Evolutionary conservation across 2,329 filamentous ascomycete species (phyloP).

Genomic region (Elsinoe fawcettii): DNA sequence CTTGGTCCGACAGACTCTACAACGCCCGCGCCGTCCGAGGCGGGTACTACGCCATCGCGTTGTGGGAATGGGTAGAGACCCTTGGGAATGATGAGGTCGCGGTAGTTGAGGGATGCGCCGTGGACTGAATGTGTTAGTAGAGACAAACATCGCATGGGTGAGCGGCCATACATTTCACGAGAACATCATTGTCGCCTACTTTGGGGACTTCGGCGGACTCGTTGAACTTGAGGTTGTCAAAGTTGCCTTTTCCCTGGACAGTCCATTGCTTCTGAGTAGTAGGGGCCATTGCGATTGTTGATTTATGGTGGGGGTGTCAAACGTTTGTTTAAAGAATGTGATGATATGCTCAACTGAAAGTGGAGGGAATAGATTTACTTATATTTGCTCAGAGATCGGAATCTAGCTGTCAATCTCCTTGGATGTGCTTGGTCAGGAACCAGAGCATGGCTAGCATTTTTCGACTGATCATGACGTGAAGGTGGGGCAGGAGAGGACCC

Average conservation of each 20-base stretch:
- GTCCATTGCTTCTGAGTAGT: slow-evolving; percentile 51
- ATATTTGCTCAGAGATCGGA: background rate
- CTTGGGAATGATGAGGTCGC: slow-evolving; percentile 42
- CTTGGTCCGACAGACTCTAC: slow-evolving; percentile 48
- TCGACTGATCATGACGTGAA: slow-evolving; percentile 10
- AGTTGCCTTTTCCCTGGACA: slow-evolving; percentile 47
- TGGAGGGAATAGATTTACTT: background rate
- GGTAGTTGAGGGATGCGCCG: slow-evolving; percentile 43
- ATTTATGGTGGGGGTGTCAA: too few relatives aligned
- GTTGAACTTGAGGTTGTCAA: slow-evolving; percentile 54
- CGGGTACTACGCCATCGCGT: slow-evolving; percentile 36
- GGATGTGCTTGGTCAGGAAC: background rate
- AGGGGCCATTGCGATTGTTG: slow-evolving; percentile 31
- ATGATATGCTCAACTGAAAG: background rate
- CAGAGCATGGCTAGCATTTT: slow-evolving; percentile 1
- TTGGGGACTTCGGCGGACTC: slow-evolving; percentile 47
- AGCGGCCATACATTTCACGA: slow-evolving; percentile 51
- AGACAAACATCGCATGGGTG: background rate
- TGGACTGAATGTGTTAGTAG: slow-evolving; percentile 31
- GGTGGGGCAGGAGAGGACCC: slow-evolving; percentile 6
- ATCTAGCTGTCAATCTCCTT: background rate
- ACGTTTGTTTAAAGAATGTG: too few relatives aligned
- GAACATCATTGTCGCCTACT: slow-evolving; percentile 61
- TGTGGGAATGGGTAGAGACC: slow-evolving; percentile 40
- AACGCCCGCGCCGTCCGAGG: slow-evolving; percentile 46